phyloP scores from a whole-genome alignment of 192 early-diverging fungal genomes.

The Coemansia aciculifera region DNA sequence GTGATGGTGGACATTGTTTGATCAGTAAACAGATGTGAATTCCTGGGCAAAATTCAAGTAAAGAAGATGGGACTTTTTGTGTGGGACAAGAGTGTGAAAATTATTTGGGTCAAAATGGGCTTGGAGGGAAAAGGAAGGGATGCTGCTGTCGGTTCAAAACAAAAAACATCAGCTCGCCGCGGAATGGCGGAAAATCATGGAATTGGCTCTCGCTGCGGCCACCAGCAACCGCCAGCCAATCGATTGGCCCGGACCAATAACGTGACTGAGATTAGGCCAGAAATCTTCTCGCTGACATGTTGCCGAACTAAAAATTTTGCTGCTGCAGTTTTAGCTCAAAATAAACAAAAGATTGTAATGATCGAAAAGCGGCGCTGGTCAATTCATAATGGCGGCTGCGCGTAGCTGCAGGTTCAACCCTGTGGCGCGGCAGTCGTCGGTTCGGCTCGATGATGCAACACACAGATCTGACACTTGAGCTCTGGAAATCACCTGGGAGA shows the following conservation, averaged over 20 bases:
- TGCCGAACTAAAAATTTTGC: background rate
- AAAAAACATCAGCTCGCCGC: background rate
- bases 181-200: background rate
- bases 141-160: background rate
- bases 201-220: background rate
- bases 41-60: slow-evolving; percentile 8
- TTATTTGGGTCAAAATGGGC: slow-evolving; percentile 1
- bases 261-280: background rate
- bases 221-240: background rate
- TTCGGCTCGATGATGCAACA: slow-evolving; percentile 42
- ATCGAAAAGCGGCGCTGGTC: background rate
- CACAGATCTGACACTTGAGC: slow-evolving; percentile 32
- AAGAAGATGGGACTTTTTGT: background rate
- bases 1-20: slow-evolving; percentile 37
- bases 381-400: background rate
- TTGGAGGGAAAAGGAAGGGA: background rate
- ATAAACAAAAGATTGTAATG: background rate
- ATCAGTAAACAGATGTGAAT: slow-evolving; percentile 3
- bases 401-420: slow-evolving; percentile 2
- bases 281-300: background rate
- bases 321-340: slow-evolving; percentile 2
- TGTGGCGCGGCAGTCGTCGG: background rate
- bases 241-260: background rate
- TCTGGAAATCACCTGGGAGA: slow-evolving; percentile 31
- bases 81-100: background rate